Evolutionary conservation across 148 eudicot species (phyloP).

Genomic region (Nepenthes mirabilis): DNA sequence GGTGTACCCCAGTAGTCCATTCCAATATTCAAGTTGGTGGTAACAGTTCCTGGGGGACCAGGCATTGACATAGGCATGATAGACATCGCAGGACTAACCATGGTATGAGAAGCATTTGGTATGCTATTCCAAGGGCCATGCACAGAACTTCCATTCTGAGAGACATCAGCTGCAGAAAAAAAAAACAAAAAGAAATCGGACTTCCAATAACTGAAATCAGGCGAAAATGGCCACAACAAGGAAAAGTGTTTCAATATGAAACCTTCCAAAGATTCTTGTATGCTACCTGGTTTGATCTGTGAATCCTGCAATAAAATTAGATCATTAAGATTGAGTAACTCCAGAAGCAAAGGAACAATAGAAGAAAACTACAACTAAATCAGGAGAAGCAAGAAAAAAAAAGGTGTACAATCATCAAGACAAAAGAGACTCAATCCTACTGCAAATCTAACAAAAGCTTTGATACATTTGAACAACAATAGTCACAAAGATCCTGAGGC

Average conservation of each 20-base stretch:
- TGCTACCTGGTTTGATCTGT: slow-evolving; percentile 44
- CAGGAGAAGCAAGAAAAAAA: not conserved
- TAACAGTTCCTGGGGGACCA: slow-evolving; percentile 29
- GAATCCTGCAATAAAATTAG: slow-evolving; percentile 42
- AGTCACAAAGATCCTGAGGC: too few relatives aligned
- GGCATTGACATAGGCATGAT: slow-evolving; percentile 55
- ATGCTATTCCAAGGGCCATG: slow-evolving; percentile 67
- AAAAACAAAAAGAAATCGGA: slow-evolving; percentile 6
- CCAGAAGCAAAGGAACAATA: not conserved
- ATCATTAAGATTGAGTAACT: not conserved
- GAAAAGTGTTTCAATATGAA: slow-evolving; percentile 1
- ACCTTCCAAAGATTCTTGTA: slow-evolving; percentile 71
- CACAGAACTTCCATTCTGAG: slow-evolving; percentile 59
- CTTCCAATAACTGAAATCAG: not conserved
- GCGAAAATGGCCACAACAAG: slow-evolving; percentile 5
- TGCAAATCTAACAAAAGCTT: too few relatives aligned
- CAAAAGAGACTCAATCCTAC: not conserved
- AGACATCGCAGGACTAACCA: slow-evolving; percentile 50
- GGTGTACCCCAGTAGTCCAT: slow-evolving; percentile 93
- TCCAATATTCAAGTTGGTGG: slow-evolving; percentile 90
- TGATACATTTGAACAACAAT: too few relatives aligned
- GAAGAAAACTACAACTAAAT: not conserved
- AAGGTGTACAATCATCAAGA: slow-evolving; percentile 2
- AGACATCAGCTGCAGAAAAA: slow-evolving; percentile 34
- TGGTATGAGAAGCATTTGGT: slow-evolving; percentile 34